phyloP scores from a whole-genome alignment of 257 asterid species.

The Henckelia pumila region DNA sequence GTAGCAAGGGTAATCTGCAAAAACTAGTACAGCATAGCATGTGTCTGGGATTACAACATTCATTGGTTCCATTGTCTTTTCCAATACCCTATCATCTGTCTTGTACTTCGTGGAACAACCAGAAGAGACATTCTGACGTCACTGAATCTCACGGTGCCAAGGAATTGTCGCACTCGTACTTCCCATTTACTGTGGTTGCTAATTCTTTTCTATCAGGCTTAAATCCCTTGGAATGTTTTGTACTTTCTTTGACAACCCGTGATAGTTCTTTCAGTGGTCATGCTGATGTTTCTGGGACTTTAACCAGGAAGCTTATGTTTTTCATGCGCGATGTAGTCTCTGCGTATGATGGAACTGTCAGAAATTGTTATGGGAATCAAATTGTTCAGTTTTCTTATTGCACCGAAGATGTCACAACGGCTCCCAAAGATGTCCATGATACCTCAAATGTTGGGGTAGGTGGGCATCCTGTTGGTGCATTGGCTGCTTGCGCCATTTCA shows the following conservation, averaged over 20 bases:
- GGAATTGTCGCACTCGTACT: constrained; percentile 37
- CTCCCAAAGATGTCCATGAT: constrained; percentile 23
- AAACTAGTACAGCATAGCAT: constrained; percentile 87
- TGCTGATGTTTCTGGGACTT: constrained; percentile 89
- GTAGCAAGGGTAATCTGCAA: constrained; percentile 90
- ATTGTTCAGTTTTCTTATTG: constrained; percentile 67
- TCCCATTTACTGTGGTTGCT: constrained; percentile 65
- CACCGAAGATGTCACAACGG: constrained; percentile 20
- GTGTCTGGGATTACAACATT: constrained; percentile 91
- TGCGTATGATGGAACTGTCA: constrained; percentile 88
- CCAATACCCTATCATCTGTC: constrained; percentile 61
- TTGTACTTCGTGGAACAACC: constrained; percentile 76
- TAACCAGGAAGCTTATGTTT: constrained; percentile 67
- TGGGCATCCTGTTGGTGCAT: constrained; percentile 89
- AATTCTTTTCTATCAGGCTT: constrained; percentile 71
- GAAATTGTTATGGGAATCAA: constrained; percentile 76
- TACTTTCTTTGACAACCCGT: constrained; percentile 74
- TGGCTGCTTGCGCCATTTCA: constrained; percentile 93
- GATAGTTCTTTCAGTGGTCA: constrained; percentile 94
- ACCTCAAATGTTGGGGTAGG: constrained; percentile 29
- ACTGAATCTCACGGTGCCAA: constrained; percentile 25
- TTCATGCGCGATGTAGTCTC: constrained; percentile 77
- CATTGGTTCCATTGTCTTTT: constrained; percentile 66
- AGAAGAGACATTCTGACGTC: constrained; percentile 36
- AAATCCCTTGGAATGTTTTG: constrained; percentile 78